These are phyloP conservation scores for Mrakia gelida DNA, from an alignment of 768 basidiomycete genomes.

Conservation along the genomic window DNA sequence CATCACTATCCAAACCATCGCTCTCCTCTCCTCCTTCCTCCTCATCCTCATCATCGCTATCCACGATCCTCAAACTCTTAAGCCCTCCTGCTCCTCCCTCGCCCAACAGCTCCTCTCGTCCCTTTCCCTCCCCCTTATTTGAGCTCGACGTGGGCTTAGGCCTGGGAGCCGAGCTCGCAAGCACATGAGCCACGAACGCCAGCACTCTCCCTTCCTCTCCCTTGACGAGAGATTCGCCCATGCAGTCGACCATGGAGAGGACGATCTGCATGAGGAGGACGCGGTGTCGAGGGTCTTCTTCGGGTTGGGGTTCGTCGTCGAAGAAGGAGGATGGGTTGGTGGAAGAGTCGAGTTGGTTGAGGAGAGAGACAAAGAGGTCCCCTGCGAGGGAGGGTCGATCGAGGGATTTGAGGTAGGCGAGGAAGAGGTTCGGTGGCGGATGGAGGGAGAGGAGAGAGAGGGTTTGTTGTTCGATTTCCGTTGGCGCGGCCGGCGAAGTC, in stretches of 20 bases:
- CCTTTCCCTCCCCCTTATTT: slow-evolving; percentile 23
- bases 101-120: slow-evolving; percentile 38
- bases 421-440: slow-evolving; percentile 70
- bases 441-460: slow-evolving; percentile 61
- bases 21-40: slow-evolving; percentile 27
- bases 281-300: slow-evolving; percentile 45
- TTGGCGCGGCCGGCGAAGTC: no score
- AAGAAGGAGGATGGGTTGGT: slow-evolving; percentile 41
- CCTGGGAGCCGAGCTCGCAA: slow-evolving; percentile 50
- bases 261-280: slow-evolving; percentile 74
- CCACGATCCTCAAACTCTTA: slow-evolving; percentile 46
- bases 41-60: slow-evolving; percentile 41
- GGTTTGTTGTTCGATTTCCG: slow-evolving; percentile 44
- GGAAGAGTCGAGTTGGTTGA: slow-evolving; percentile 62
- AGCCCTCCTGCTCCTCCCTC: slow-evolving; percentile 19
- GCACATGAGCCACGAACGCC: slow-evolving; percentile 73
- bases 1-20: slow-evolving; percentile 32
- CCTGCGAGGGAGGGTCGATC: slow-evolving; percentile 67
- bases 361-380: slow-evolving; percentile 64
- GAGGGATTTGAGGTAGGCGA: slow-evolving; percentile 60
- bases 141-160: background rate
- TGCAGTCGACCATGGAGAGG: slow-evolving; percentile 65
- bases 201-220: slow-evolving; percentile 67
- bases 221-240: slow-evolving; percentile 49
- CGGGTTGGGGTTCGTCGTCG: slow-evolving; percentile 27